Percentiles rank a stretch among this genome's conserved stretches.
phyloP scores from a whole-genome alignment of 495 filamentous ascomycete species.

The Lasiosphaeriaceae sp. region DNA sequence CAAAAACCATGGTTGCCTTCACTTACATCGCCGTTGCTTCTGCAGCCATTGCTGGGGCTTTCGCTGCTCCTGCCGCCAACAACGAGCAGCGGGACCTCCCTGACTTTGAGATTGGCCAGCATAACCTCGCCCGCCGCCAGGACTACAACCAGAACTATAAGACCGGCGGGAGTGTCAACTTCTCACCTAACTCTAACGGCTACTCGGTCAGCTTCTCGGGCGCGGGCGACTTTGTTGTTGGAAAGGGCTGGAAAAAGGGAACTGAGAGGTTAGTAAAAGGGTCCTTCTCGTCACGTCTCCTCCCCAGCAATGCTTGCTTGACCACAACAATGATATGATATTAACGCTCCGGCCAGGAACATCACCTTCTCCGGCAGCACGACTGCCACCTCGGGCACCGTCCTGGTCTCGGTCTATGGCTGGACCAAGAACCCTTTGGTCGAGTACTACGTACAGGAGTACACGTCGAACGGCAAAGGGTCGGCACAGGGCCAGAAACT shows the following conservation, averaged over 20 bases:
- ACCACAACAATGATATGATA: too few relatives aligned
- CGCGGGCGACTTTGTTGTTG: conserved; percentile 55
- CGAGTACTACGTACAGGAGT: conserved; percentile 63
- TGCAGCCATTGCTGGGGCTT: conserved; percentile 14
- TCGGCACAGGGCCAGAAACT: conserved; percentile 38
- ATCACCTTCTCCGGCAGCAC: conserved; percentile 21
- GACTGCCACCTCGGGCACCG: conserved; percentile 15
- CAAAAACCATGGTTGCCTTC: conserved; percentile 21
- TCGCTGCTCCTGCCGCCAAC: conserved; percentile 20
- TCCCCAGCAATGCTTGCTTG: too few relatives aligned
- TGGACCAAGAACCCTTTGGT: conserved; percentile 59
- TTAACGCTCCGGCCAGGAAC: conserved; percentile 13
- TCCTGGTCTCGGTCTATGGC: conserved; percentile 47
- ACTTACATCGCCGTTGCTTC: conserved; percentile 19
- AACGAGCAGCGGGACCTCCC: conserved; percentile 12
- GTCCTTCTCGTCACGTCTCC: neutral
- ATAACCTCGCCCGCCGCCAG: conserved; percentile 29
- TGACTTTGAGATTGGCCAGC: conserved; percentile 27
- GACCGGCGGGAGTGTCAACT: conserved; percentile 32
- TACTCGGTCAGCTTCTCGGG: conserved; percentile 37
- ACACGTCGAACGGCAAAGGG: conserved; percentile 54
- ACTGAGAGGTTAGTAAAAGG: conserved; percentile 44
- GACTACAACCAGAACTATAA: conserved; percentile 39
- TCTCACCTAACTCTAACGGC: conserved; percentile 19
- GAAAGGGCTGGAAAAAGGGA: conserved; percentile 56